Percentiles rank a stretch among this genome's conserved stretches.
Conservation (phyloP, 352 stramenopile genomes). For the Phytopythium cucurbitacearum region DNA sequence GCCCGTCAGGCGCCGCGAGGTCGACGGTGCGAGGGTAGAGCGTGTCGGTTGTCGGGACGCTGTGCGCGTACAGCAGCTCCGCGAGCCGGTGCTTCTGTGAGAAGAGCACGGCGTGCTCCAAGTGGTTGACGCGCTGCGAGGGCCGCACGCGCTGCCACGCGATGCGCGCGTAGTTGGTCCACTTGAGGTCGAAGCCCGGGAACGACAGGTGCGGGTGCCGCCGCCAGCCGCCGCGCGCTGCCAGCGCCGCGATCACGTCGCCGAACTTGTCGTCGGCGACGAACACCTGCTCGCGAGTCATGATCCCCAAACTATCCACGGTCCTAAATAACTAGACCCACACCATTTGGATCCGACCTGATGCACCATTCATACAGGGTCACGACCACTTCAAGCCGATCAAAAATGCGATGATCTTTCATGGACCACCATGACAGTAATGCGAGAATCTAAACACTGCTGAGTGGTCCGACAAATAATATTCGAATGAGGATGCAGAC, state of each 20-base stretch:
- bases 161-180: slow-evolving; percentile 69
- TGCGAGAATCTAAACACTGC: too few relatives aligned
- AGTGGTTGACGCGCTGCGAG: slow-evolving; percentile 59
- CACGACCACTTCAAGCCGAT: too few relatives aligned
- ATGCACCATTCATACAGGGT: too few relatives aligned
- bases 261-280: slow-evolving; percentile 55
- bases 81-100: slow-evolving; percentile 61
- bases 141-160: slow-evolving; percentile 37
- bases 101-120: slow-evolving; percentile 55
- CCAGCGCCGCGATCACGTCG: slow-evolving; percentile 37
- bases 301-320: slow-evolving; percentile 1
- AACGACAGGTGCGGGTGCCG: slow-evolving; percentile 54
- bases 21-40: slow-evolving; percentile 59
- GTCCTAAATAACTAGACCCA: too few relatives aligned
- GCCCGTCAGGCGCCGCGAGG: slow-evolving; percentile 8
- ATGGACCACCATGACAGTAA: too few relatives aligned
- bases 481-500: too few relatives aligned
- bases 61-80: slow-evolving; percentile 25
- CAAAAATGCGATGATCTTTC: too few relatives aligned
- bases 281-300: slow-evolving; percentile 25
- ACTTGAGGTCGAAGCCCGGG: slow-evolving; percentile 55
- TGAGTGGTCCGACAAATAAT: too few relatives aligned
- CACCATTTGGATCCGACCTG: too few relatives aligned
- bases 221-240: slow-evolving; percentile 30
- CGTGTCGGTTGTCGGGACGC: slow-evolving; percentile 9